Base-by-base conservation (phyloP, 768 basidiomycete genomes). In the Rhizopogon vesiculosus region DNA sequence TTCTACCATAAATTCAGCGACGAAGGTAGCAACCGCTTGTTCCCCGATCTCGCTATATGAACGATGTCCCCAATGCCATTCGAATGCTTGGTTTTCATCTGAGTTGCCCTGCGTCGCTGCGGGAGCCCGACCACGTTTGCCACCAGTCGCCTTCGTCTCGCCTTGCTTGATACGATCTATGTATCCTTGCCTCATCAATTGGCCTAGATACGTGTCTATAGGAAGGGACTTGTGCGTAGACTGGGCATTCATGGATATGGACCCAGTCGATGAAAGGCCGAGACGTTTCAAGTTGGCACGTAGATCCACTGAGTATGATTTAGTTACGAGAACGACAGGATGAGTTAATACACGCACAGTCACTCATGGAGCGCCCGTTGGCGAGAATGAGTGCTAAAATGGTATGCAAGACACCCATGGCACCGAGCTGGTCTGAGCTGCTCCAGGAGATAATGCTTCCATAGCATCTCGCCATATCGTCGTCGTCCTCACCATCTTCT, bases 41-140 rank as follows among this genome's bases (percentile, higher is more conserved):
- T 98, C 95, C 1, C 91, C 87, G 4, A 97, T 82, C 70, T 98
- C 95, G 33, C 82, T 82, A 40, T 87, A 80, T 2, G 93, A 85
- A 29, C 91, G 79, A 28, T 79, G 74, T 3, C 93, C 94, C 94
- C 94, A 98, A 16, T 84, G 80, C 92, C 91, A 93, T 64, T 93
- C 90, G 57, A 76, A 81, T 15, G 73, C 56, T 25, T 68, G 66
- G 12, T 3, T 42, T 39, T 55, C 56, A 42, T 73, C 73, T 22
- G 67, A 67, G 9, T 58, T 62, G 56, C 53, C 78, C 71, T 74
- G 71, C 5, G 72, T 65, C 18, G 76, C 74, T n/a, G 73, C 69
- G 35, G 75, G 65, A 8, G 75, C 66, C 3, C 88, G 80, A 45
- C 77, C 80, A 19, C 83, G 81, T 60, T 87, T 87, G 0, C 68